Evolutionary conservation across 352 stramenopile species (phyloP), one percentile per base, ranked within the genome.

Genomic region (Globisporangium okanoganense): DNA sequence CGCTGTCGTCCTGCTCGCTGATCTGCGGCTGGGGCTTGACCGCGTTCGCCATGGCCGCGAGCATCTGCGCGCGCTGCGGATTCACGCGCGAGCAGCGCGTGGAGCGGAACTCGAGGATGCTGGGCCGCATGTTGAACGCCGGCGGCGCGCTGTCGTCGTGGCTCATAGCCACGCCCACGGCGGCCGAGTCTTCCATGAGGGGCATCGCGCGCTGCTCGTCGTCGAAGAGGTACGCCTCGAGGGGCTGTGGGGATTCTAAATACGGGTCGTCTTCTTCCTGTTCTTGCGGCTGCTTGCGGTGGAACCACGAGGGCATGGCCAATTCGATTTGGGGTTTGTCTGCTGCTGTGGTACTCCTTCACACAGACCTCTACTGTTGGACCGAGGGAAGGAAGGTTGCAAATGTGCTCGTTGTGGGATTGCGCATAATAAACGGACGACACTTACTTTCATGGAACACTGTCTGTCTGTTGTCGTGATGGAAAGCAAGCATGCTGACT

Each of bases 51-150:
- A 79, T 69, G 9, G 66, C 69, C 38, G 69, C 70, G 51, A 76
- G 55, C 13, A 84, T 76, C 47, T 82, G 76, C 13, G 79, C 73
- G 45, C 79, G 72, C 38, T 82, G 76, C 36, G 78, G 61, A 44
- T 78, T 80, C 27, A 77, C 65, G 31, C 74, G 75, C 61, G 76
- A 55, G 57, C 82, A 75, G 14, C 77, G 77, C 44, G 77, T 78
- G 2, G 70, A 66, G 7, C 73, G 67, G 58, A 85, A 87, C 22
- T 76, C 67, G 54, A 85, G 61, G 13, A 87, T 72, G 58, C 71
- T 82, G 3, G 77, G 73, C 4, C 77, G 73, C 44, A 72, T 33
- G 5, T 63, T 16, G 5, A 18, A 43, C n/a, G n/a, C n/a, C n/a
- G 36, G 13, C 13, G 5, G 36, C 36, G 14, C 8, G 33, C 33